Percentiles rank a stretch among this genome's conserved stretches.
Evolutionary conservation across 1,284 basidiomycete species (phyloP).

Genomic region (Naganishia albida): DNA sequence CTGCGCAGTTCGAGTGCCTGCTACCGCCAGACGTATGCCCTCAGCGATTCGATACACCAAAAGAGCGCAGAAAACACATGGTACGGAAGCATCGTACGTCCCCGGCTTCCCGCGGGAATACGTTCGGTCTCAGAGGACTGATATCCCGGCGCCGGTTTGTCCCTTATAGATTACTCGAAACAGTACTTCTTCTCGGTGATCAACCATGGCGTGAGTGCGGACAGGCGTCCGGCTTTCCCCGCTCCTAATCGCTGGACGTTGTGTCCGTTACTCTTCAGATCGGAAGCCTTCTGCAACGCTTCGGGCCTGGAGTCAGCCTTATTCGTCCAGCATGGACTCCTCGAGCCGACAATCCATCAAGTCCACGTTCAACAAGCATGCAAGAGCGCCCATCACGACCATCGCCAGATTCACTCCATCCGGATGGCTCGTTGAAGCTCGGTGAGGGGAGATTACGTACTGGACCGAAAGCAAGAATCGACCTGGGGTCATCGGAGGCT

Average conservation of each 20-base stretch:
- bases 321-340: slow-evolving; percentile 22
- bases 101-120: not conserved
- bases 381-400: not conserved
- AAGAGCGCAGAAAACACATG: slow-evolving; percentile 26
- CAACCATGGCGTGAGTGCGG: slow-evolving; percentile 24
- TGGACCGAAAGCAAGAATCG: too few relatives aligned
- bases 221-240: not conserved
- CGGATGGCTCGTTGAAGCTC: too few relatives aligned
- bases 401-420: too few relatives aligned
- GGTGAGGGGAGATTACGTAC: too few relatives aligned
- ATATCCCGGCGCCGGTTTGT: not conserved
- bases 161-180: slow-evolving; percentile 23
- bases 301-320: slow-evolving; percentile 26
- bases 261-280: not conserved
- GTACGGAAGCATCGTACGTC: slow-evolving; percentile 26
- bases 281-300: slow-evolving; percentile 5
- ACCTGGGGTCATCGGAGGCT: too few relatives aligned
- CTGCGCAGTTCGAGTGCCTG: slow-evolving; percentile 25
- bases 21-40: slow-evolving; percentile 19
- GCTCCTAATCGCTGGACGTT: not conserved
- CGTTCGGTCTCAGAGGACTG: not conserved
- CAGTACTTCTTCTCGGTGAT: slow-evolving; percentile 30
- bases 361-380: too few relatives aligned
- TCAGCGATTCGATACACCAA: slow-evolving; percentile 14
- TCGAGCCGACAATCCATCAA: not conserved